Base-by-base conservation (phyloP, 345 rosid genomes). In the Rubroshorea leprosula region DNA sequence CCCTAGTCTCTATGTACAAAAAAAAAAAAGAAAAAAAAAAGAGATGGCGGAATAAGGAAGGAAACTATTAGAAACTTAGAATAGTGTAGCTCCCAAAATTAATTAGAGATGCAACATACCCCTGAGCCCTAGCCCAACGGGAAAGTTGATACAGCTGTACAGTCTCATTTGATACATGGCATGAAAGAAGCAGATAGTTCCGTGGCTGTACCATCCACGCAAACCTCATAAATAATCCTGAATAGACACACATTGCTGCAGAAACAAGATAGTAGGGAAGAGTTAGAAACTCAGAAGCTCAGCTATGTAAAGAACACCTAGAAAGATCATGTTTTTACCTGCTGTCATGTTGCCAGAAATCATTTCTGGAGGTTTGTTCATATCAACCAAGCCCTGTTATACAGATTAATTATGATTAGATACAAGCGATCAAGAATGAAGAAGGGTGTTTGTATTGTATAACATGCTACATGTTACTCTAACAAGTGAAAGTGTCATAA, bases 131-230 rank as follows among this genome's bases (percentile, higher is more conserved):
- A 43, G 90, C 97, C 95, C 96, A 93, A 17, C 96, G 86, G 0
- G 96, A 87, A 48, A 93, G 75, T 58, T 89, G 88, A 75, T 87
- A 93, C 65, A 89, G 94, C 71, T 93, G 99, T 63, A 93, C 96
- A 29, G 84, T 82, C 81, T 93, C 99, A 52, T 87, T 93, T 21
- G 99, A 93, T 64, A 80, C 97, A 80, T 87, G 99, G 53, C 97
- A 93, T 54, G 89, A 92, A 57, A 92, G 82, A 66, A 87, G 89
- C 31, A 81, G 73, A 70, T 84, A 84, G 80, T 82, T 87, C 35
- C 92, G 91, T 1, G 95, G 95, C 66, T 76, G 89, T 25, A 87
- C 95, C 91, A 84, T 87, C 95, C 95, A 87, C 0, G 95, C 89
- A 74, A 87, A 87, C 69, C 95, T 87, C 95, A 87, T 87, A 80